Evolutionary conservation across 805 yeast genomes (phyloP), one percentile per base, ranked within the genome.

Genomic region (Wickerhamiella australiensis): DNA sequence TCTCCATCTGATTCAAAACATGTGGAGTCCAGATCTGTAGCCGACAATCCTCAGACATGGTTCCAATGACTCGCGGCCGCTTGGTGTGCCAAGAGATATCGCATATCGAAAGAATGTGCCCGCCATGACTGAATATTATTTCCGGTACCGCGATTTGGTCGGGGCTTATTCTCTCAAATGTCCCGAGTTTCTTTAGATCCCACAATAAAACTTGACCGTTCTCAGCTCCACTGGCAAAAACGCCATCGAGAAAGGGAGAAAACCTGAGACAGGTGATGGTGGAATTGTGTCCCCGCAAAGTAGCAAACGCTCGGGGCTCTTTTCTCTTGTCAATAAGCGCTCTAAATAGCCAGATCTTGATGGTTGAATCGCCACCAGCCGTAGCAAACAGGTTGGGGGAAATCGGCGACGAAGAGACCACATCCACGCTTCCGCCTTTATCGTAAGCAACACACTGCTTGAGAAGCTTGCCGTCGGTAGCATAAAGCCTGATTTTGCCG

Each of bases 21-120:
- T 33, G 38, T 15, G 38, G 38, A 9, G 38, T 33, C 42, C 42
- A 38, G 6, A 38, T n/a, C 9, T 38, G 42, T 12, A 38, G 17
- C 15, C 25, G 42, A 7, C 42, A 20, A 21, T 38, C 42, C 26
- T 38, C 42, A 6, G 25, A 20, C 15, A 22, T 38, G 21, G 42
- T 21, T 25, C 42, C 42, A 12, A 38, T 9, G 6, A 20, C 25
- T 25, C 25, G 23, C 3, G 23, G 20, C 11, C 20, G 31, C 23
- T 15, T 41, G 20, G 44, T 17, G 44, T 41, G 31, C 44, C 44
- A 41, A 12, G 18, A 21, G 25, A 41, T 25, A 23, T 41, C 44
- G 13, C 13, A 3, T 15, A 41, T 22, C 31, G 17, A 11, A 5
- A 22, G 20, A 8, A 20, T 23, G 15, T 41, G 44, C 12, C 44